phyloP scores from a whole-genome alignment of 1,139 yeast species.

The Yamadazyma taylorii region DNA sequence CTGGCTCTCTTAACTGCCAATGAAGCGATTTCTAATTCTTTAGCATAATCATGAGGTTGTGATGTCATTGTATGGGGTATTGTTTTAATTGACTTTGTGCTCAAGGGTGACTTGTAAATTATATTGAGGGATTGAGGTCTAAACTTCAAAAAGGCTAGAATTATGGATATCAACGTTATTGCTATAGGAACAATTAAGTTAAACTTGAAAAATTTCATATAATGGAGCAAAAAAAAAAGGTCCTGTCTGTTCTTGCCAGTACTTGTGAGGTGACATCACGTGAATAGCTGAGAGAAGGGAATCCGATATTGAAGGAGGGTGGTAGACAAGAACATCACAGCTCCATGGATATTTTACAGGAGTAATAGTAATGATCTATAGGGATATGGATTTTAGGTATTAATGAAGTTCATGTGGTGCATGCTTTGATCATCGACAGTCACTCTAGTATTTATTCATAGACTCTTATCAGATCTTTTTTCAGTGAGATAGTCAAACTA shows the following conservation, averaged over 20 bases:
- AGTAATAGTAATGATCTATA: too few relatives aligned
- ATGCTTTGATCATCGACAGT: too few relatives aligned
- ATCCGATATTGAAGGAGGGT: too few relatives aligned
- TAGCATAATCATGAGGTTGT: slow-evolving; percentile 32
- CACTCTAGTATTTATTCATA: too few relatives aligned
- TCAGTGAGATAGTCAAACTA: not conserved
- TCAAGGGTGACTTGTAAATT: not conserved
- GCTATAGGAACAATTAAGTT: slow-evolving; percentile 2
- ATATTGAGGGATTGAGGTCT: not conserved
- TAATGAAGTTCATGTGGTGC: too few relatives aligned
- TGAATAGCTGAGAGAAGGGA: too few relatives aligned
- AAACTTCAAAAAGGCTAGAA: not conserved
- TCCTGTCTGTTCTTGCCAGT: not conserved
- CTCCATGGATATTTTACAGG: too few relatives aligned
- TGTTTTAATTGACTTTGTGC: not conserved
- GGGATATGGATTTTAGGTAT: too few relatives aligned
- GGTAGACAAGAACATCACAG: too few relatives aligned
- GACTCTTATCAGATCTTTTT: too few relatives aligned
- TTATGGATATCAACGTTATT: slow-evolving; percentile 10
- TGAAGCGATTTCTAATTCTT: slow-evolving; percentile 76
- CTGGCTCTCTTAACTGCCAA: slow-evolving; percentile 91
- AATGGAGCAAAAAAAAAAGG: not conserved
- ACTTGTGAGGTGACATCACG: too few relatives aligned
- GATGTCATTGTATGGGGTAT: slow-evolving; percentile 2
- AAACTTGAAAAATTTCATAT: not conserved